Base-by-base conservation (phyloP, 2,329 filamentous ascomycete species). In the Calonectria leucothoes region DNA sequence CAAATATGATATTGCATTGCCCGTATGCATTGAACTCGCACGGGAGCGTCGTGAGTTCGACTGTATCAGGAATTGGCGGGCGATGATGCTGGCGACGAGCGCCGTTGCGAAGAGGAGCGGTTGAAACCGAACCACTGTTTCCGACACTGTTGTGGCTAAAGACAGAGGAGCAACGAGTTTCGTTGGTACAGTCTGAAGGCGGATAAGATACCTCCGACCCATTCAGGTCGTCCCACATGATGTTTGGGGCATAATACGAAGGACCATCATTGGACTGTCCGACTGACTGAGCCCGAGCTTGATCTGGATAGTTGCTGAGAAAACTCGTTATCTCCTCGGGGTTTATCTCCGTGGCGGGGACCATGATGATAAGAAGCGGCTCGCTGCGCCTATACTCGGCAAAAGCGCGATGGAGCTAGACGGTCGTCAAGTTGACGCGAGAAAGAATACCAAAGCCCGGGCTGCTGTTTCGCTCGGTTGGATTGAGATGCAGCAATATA, bases 21-120 rank as follows among this genome's bases (percentile, higher is more conserved):
- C 67, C 55, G 27, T 85, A 82, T 6, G 76, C 78, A 11, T 75
- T 71, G 42, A 90, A 88, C 69, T 91, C 89, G 82, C 88, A 90
- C 12, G 74, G 63, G 27, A 69, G 35, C 7, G 51, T 35, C 17
- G 42, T 25, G 55, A 4, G 72, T 12, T 8, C 42, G 17, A 20
- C 3, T n/a, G 49, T 25, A 4, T 29, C 52, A 35, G 72, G 59
- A 2, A 77, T 45, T 17, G 71, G 25, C 12, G 75, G 67, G 11
- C 70, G 76, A 39, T 65, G 70, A 20, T 12, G 2, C 17, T 48
- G 67, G 59, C 71, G 75, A 29, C 77, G 48, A 48, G 71, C 25
- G 8, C 75, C 74, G 65, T 73, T 73, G 29, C 68, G 75, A 70
- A 76, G 78, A 51, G 82, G 79, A 3, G 68, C 78, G 12, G 81